Conservation (phyloP, 139 green algal species). For the Bryopsis sp. region DNA sequence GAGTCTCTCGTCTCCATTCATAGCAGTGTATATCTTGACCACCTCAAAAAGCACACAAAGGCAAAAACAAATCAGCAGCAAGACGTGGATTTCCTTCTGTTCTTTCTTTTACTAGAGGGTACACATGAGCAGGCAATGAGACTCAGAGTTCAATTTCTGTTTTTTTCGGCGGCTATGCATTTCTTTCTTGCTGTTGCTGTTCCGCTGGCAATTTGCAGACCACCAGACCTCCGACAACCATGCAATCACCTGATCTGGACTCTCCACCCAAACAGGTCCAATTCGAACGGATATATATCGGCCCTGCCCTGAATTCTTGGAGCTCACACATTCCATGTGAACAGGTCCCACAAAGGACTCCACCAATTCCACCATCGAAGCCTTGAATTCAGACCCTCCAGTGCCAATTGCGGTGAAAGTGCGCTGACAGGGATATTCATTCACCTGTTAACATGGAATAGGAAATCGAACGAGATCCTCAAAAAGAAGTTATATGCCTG, state of each 20-base stretch:
- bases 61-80: too few species aligned
- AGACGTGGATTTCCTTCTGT: too few species aligned
- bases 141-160: background rate
- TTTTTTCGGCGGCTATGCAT: too few species aligned
- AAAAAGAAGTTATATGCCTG: too few species aligned
- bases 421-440: constrained; percentile 27
- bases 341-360: constrained; percentile 22
- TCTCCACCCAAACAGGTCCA: constrained; percentile 26
- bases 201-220: too few species aligned
- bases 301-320: background rate
- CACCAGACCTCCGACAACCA: background rate
- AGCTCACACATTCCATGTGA: constrained; percentile 24
- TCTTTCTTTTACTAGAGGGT: too few species aligned
- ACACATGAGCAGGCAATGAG: too few species aligned
- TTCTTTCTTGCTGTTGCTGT: too few species aligned
- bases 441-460: constrained; percentile 14
- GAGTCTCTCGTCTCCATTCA: background rate
- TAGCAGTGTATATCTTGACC: background rate
- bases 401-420: constrained; percentile 28
- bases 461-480: too few species aligned
- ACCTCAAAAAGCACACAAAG: background rate
- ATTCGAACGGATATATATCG: constrained; percentile 13
- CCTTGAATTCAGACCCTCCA: constrained; percentile 20
- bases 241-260: constrained; percentile 19
- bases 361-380: constrained; percentile 18